phyloP scores from a whole-genome alignment of 2,329 filamentous ascomycete species.

The Calonectria henricotiae region DNA sequence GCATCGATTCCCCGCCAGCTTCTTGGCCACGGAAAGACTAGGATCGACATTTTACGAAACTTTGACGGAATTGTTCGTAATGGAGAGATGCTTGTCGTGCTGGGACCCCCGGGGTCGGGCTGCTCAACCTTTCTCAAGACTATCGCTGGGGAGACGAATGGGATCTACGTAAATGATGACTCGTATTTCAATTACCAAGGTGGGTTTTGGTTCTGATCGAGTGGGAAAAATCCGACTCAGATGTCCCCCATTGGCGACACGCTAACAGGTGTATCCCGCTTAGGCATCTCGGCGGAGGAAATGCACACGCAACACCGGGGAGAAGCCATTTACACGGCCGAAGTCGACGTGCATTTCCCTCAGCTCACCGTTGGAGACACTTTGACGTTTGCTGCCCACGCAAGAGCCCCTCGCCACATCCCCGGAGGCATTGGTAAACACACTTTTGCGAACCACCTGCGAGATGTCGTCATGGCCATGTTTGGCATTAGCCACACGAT shows the following conservation, averaged over 20 bases:
- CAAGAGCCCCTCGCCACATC: slow-evolving; percentile 73
- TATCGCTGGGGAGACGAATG: slow-evolving; percentile 84
- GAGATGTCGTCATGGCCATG: slow-evolving; percentile 80
- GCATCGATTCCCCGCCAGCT: slow-evolving; percentile 63
- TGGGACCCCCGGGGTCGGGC: slow-evolving; percentile 78
- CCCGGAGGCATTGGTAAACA: slow-evolving; percentile 69
- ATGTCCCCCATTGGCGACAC: not conserved
- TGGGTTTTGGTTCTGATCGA: slow-evolving; percentile 48
- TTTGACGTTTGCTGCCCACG: slow-evolving; percentile 80
- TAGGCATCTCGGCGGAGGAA: slow-evolving; percentile 46
- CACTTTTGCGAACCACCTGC: slow-evolving; percentile 72
- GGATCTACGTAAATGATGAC: slow-evolving; percentile 78
- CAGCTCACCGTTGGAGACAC: slow-evolving; percentile 83
- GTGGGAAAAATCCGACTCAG: not conserved
- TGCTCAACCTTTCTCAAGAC: slow-evolving; percentile 89
- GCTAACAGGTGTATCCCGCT: slow-evolving; percentile 27
- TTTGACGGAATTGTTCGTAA: slow-evolving; percentile 77
- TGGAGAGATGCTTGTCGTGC: slow-evolving; percentile 81
- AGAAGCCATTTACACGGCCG: slow-evolving; percentile 87
- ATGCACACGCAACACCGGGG: slow-evolving; percentile 67
- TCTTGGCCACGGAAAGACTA: slow-evolving; percentile 68
- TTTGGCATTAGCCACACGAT: slow-evolving; percentile 80
- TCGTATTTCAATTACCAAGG: slow-evolving; percentile 87
- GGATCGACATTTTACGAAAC: slow-evolving; percentile 76
- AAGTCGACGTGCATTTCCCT: slow-evolving; percentile 85